Percentiles rank a stretch among this genome's conserved stretches.
Evolutionary conservation across 2,329 filamentous ascomycete genomes (phyloP).

Genomic region (Penicillium sp.): DNA sequence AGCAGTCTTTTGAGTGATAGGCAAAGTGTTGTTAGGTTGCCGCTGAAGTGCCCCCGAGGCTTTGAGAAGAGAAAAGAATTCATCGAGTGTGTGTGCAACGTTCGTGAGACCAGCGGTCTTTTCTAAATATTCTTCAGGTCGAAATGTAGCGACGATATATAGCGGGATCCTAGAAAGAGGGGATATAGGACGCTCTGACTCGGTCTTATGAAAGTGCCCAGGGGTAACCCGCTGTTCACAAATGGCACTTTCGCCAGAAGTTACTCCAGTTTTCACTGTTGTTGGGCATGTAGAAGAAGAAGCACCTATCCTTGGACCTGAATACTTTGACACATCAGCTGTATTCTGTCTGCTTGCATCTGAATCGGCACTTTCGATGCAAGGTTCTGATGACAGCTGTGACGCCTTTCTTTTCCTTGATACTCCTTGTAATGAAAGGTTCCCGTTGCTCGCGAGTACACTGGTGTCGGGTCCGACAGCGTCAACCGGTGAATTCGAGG

Average conservation of each 20-base stretch:
- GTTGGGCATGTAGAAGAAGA: not conserved
- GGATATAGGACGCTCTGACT: conserved; percentile 15
- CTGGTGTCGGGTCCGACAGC: not conserved
- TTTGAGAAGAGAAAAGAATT: conserved; percentile 10
- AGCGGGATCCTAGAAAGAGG: conserved; percentile 35
- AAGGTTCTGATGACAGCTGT: not conserved
- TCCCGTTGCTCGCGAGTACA: conserved; percentile 28
- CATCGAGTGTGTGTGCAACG: not conserved
- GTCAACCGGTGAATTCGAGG: not conserved
- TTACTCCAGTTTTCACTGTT: not conserved
- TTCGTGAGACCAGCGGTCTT: not conserved
- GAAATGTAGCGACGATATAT: conserved; percentile 23
- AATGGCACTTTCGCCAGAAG: not conserved
- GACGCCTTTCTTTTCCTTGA: conserved; percentile 19
- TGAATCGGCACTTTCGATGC: not conserved
- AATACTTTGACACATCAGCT: not conserved
- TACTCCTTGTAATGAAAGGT: conserved; percentile 26
- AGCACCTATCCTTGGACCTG: not conserved
- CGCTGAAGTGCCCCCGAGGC: not conserved
- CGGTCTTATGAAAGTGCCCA: not conserved
- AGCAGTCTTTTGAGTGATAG: not conserved
- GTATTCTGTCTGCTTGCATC: not conserved
- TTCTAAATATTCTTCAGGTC: not conserved
- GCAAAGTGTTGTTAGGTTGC: not conserved
- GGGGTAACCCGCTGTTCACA: not conserved